Percentiles rank a stretch among this genome's conserved stretches.
Conservation (phyloP, 495 filamentous ascomycete genomes). For the Penicillium canariense region DNA sequence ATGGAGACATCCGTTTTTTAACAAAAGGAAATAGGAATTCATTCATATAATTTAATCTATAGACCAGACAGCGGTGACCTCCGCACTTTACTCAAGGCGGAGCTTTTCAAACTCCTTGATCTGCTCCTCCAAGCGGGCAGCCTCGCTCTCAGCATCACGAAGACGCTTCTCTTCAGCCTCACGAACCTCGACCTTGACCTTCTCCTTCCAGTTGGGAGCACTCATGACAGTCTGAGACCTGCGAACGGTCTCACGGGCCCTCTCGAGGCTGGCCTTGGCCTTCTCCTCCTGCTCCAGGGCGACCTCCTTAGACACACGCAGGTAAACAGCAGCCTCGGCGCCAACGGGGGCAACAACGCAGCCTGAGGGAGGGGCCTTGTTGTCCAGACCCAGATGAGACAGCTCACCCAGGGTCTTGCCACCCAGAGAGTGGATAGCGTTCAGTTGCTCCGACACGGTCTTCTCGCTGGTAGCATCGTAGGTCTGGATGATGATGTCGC, state of each 20-base stretch:
- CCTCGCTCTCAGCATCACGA: constrained; percentile 56
- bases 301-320: constrained; percentile 67
- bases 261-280: constrained; percentile 53
- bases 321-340: constrained; percentile 63
- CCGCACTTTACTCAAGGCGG: constrained; percentile 38
- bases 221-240: constrained; percentile 35
- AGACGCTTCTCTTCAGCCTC: constrained; percentile 59
- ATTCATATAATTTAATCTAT: constrained; percentile 18
- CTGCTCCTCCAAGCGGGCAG: constrained; percentile 53
- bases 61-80: not conserved
- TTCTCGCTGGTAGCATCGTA: constrained; percentile 53
- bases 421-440: constrained; percentile 61
- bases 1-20: not conserved
- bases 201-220: constrained; percentile 41
- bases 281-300: constrained; percentile 64
- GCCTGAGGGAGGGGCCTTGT: constrained; percentile 57
- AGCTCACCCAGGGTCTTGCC: constrained; percentile 60
- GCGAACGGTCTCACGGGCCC: constrained; percentile 35
- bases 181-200: constrained; percentile 53
- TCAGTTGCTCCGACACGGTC: constrained; percentile 56
- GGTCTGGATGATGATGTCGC: constrained; percentile 57
- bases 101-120: constrained; percentile 50
- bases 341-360: constrained; percentile 70
- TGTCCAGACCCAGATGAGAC: constrained; percentile 42
- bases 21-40: constrained; percentile 1